Conservation (phyloP, 306 rosid species). For the Comarum palustre region DNA sequence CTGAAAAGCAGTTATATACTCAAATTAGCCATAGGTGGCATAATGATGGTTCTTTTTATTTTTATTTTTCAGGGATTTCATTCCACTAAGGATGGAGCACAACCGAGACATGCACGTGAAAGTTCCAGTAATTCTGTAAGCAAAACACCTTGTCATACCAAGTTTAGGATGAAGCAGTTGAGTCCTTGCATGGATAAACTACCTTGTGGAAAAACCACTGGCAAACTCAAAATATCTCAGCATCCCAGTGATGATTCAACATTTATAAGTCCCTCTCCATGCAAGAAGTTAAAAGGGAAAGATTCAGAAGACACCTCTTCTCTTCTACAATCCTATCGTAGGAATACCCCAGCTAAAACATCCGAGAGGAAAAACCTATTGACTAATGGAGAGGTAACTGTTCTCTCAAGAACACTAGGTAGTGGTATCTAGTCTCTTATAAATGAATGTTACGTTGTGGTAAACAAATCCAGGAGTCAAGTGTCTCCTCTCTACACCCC, state of each 20-base stretch:
- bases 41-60: neutral
- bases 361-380: neutral
- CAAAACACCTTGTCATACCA: neutral
- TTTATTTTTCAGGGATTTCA: slow-evolving; percentile 2
- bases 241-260: neutral
- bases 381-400: slow-evolving; percentile 4
- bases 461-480: neutral
- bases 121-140: neutral
- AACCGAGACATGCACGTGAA: neutral
- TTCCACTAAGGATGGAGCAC: neutral
- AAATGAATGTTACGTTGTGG: neutral
- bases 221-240: neutral
- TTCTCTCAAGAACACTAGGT: neutral
- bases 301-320: neutral
- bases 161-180: neutral
- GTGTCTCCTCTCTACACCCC: neutral
- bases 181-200: neutral
- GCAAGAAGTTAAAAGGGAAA: neutral
- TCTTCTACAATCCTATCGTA: neutral
- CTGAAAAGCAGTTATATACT: neutral
- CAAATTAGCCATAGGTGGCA: neutral
- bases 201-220: neutral
- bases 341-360: neutral
- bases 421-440: neutral
- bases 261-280: neutral